Percentiles rank a stretch among this genome's conserved stretches.
These are phyloP conservation scores for Alnus glutinosa DNA, from an alignment of 306 rosid genomes.

Conservation along the genomic window DNA sequence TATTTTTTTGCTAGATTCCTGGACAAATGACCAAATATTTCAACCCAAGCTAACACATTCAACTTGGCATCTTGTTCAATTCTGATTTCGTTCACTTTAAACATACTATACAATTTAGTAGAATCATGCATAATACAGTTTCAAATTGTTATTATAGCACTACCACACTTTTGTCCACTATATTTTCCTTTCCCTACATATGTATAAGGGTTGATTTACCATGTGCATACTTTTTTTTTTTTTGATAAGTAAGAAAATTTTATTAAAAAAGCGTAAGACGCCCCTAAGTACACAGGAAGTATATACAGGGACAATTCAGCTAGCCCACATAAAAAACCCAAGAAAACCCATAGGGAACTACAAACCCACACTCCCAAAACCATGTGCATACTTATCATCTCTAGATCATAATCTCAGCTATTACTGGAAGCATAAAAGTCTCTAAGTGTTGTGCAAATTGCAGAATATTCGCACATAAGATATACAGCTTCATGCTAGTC, in stretches of 20 bases:
- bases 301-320: too few species aligned
- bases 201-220: background rate
- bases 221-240: background rate
- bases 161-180: background rate
- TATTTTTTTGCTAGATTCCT: background rate
- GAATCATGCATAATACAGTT: too few species aligned
- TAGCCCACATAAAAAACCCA: too few species aligned
- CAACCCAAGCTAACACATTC: background rate
- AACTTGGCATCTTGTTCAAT: background rate
- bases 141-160: constrained; percentile 2
- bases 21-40: background rate
- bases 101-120: background rate
- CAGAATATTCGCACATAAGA: constrained; percentile 10
- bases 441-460: constrained; percentile 6
- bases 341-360: too few species aligned
- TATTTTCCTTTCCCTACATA: background rate
- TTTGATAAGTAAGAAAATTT: too few species aligned
- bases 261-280: too few species aligned
- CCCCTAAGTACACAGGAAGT: too few species aligned
- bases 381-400: constrained; percentile 5
- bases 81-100: background rate
- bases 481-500: background rate
- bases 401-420: background rate
- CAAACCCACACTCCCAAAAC: background rate
- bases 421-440: constrained; percentile 9